Percentiles rank a stretch among this genome's conserved stretches.
phyloP scores from a whole-genome alignment of 2,329 filamentous ascomycete genomes.

The Fusarium caatingaense region DNA sequence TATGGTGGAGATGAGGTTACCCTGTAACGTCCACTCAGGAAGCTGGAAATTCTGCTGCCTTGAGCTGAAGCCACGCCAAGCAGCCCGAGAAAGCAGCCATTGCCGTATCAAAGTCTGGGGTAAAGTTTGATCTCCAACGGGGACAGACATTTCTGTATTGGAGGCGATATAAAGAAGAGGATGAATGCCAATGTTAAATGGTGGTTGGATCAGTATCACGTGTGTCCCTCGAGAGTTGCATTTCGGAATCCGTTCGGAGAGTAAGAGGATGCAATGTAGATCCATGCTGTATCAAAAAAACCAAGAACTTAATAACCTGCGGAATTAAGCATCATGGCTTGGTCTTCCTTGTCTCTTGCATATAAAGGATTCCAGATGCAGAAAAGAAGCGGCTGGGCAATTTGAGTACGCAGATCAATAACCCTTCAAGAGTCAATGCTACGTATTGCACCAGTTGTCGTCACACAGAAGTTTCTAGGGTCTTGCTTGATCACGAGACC shows the following conservation, averaged over 20 bases:
- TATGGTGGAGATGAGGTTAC: constrained; percentile 33
- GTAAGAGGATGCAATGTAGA: constrained; percentile 4
- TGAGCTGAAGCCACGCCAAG: constrained; percentile 26
- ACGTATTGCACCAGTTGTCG: neutral
- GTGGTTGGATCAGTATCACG: constrained; percentile 3
- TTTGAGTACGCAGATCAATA: constrained; percentile 4
- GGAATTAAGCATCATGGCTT: neutral
- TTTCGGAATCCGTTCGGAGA: neutral
- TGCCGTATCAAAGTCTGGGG: neutral
- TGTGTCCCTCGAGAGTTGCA: neutral
- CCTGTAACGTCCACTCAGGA: constrained; percentile 28
- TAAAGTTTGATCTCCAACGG: neutral
- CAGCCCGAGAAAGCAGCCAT: constrained; percentile 1
- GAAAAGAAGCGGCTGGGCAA: neutral
- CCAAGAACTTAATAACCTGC: neutral
- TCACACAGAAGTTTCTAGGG: neutral
- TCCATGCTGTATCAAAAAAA: neutral
- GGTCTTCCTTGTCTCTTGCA: neutral
- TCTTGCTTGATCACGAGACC: constrained; percentile 5
- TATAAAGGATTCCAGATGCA: constrained; percentile 6
- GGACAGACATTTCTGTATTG: neutral
- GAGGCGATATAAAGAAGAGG: neutral
- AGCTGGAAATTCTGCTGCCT: constrained; percentile 39
- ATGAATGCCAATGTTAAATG: neutral
- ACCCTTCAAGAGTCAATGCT: neutral